Evolutionary conservation across 257 asterid species (phyloP).

Genomic region (Nicotiana knightiana): DNA sequence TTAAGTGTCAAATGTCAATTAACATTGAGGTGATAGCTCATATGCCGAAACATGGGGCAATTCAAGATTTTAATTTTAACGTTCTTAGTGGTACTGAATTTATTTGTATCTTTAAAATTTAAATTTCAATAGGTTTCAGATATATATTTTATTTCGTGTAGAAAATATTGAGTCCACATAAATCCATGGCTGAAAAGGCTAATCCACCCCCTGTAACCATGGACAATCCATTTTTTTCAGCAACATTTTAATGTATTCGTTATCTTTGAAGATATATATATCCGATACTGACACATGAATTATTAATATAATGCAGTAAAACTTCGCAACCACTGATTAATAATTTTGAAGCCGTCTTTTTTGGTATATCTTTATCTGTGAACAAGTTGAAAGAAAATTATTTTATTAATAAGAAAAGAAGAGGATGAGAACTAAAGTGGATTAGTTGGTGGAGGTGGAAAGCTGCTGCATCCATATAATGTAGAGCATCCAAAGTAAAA

Average conservation of each 20-base stretch:
- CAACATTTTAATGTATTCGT: too few relatives aligned
- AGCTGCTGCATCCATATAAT: neutral
- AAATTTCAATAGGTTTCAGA: too few relatives aligned
- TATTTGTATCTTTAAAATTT: too few relatives aligned
- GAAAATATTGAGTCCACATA: too few relatives aligned
- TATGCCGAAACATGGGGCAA: neutral
- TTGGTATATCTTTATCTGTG: neutral
- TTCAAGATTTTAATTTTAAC: too few relatives aligned
- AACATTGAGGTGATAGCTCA: neutral
- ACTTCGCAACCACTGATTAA: neutral
- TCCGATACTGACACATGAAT: neutral
- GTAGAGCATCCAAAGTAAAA: too few relatives aligned
- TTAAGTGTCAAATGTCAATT: neutral
- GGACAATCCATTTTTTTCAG: neutral
- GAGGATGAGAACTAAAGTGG: neutral
- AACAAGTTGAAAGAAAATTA: neutral
- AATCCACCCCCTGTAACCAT: neutral
- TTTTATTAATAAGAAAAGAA: neutral
- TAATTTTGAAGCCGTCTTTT: neutral
- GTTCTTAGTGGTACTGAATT: too few relatives aligned
- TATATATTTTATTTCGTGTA: too few relatives aligned
- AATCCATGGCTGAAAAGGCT: too few relatives aligned
- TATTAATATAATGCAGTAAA: too few relatives aligned
- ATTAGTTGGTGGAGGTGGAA: slow-evolving; percentile 1
- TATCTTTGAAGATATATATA: neutral